Evolutionary conservation across 441 rosid species (phyloP), one percentile per base, ranked within the genome.

Genomic region (Pelargonium myrrhifolium): DNA sequence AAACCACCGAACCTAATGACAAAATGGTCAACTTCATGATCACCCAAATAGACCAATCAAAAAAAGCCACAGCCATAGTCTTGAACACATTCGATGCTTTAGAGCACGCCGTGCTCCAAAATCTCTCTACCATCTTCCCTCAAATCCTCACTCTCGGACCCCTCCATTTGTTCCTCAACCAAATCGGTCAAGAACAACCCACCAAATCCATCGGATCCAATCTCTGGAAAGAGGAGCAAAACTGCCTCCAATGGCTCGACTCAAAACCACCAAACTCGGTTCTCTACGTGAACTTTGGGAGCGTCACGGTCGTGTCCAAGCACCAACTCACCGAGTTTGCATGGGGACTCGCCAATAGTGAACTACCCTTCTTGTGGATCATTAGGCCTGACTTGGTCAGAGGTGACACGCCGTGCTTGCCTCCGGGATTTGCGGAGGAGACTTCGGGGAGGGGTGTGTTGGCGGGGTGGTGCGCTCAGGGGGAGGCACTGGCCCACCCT

Each of bases 321-420:
- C 28, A 61, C 24, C 87, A 84, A 51, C 74, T 85, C 2, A 35
- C 49, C 9, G 82, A 86, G 76, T 75, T 83, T 6, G 87, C 89
- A 0, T 9, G 53, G 0, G 89, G 80, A 0, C 69, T 83, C 31
- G 87, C 51, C 4, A 45, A 11, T 2, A 45, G 51, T 14, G 4
- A 10, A 3, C 11, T 0, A 14, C 12, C 51, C 51, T 45, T 45
- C 51, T 11, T 45, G 51, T 10, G 51, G 51, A 14, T 45, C n/a
- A 14, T 45, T 14, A 12, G 51, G 11, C 51, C 51, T 0, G 51
- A 45, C 51, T 1, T 45, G n/a, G n/a, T 45, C 1, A 1, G 4
- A 12, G 51, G 51, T 40, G 45, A 40, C 45, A 1, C 45, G 9
- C 9, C 45, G 4, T 1, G 4, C 51, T 3, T 45, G 1, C 51